These are phyloP conservation scores for Drechslerella dactyloides DNA, from an alignment of 2,329 filamentous ascomycete species.

Conservation along the genomic window DNA sequence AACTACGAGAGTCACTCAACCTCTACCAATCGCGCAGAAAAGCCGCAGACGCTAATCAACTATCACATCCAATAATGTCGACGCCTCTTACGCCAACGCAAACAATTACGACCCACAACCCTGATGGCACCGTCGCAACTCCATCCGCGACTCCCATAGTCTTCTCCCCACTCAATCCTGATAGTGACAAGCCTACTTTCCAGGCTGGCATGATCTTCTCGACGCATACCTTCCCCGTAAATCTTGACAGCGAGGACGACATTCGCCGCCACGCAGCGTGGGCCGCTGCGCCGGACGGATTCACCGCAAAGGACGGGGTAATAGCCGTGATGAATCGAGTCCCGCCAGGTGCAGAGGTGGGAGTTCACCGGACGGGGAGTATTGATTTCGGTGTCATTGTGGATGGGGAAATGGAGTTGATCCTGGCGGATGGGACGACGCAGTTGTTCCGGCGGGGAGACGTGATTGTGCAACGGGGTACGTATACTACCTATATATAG, in stretches of 20 bases:
- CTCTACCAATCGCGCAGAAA: too few relatives aligned
- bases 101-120: constrained; percentile 27
- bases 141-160: constrained; percentile 14
- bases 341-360: constrained; percentile 58
- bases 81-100: constrained; percentile 23
- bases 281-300: constrained; percentile 18
- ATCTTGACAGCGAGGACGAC: constrained; percentile 21
- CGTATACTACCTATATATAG: constrained; percentile 3
- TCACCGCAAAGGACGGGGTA: constrained; percentile 56
- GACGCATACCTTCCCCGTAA: constrained; percentile 28
- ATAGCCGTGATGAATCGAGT: constrained; percentile 63
- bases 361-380: constrained; percentile 65
- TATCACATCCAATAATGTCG: constrained; percentile 8
- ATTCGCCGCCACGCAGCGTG: constrained; percentile 23
- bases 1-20: too few relatives aligned
- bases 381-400: constrained; percentile 66
- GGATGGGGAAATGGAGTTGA: constrained; percentile 64
- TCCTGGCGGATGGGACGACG: constrained; percentile 63
- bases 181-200: constrained; percentile 8
- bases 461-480: constrained; percentile 64
- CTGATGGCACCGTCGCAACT: constrained; percentile 2
- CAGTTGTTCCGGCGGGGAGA: constrained; percentile 63
- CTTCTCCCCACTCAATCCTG: constrained; percentile 16
- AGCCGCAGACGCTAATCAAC: constrained; percentile 7
- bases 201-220: constrained; percentile 24